These are phyloP conservation scores for Pythium oligandrum DNA, from an alignment of 352 stramenopile genomes.

Conservation along the genomic window DNA sequence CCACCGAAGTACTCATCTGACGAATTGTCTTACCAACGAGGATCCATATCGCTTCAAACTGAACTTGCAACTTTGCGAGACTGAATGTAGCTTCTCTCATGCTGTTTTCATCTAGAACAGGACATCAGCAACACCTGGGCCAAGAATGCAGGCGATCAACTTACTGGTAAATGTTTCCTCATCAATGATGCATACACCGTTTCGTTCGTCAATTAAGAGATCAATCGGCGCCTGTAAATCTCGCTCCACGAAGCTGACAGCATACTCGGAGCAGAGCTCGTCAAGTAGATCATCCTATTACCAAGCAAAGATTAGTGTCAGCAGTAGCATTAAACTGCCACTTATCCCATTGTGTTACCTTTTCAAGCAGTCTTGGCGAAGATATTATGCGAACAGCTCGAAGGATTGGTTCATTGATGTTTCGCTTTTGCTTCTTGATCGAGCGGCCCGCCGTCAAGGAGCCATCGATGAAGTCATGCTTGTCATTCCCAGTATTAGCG, in stretches of 20 bases:
- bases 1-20: neutral
- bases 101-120: slow-evolving; percentile 24
- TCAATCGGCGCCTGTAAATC: slow-evolving; percentile 48
- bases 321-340: slow-evolving; percentile 1
- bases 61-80: slow-evolving; percentile 50
- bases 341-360: neutral
- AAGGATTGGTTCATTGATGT: too few relatives aligned
- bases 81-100: slow-evolving; percentile 55
- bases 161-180: slow-evolving; percentile 36
- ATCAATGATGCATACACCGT: slow-evolving; percentile 42
- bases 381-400: too few relatives aligned
- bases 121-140: slow-evolving; percentile 1
- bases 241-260: slow-evolving; percentile 55
- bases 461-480: too few relatives aligned
- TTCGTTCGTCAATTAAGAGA: slow-evolving; percentile 64
- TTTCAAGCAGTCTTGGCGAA: too few relatives aligned
- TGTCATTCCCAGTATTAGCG: too few relatives aligned
- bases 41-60: slow-evolving; percentile 58
- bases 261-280: slow-evolving; percentile 49
- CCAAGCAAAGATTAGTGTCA: slow-evolving; percentile 3
- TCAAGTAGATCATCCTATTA: slow-evolving; percentile 57
- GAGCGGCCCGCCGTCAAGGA: too few relatives aligned
- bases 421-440: too few relatives aligned
- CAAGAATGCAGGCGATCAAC: neutral
- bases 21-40: slow-evolving; percentile 37